Percentiles rank a stretch among this genome's conserved stretches.
These are phyloP conservation scores for Penicillium sp. DNA, from an alignment of 2,329 filamentous ascomycete species.

Conservation along the genomic window DNA sequence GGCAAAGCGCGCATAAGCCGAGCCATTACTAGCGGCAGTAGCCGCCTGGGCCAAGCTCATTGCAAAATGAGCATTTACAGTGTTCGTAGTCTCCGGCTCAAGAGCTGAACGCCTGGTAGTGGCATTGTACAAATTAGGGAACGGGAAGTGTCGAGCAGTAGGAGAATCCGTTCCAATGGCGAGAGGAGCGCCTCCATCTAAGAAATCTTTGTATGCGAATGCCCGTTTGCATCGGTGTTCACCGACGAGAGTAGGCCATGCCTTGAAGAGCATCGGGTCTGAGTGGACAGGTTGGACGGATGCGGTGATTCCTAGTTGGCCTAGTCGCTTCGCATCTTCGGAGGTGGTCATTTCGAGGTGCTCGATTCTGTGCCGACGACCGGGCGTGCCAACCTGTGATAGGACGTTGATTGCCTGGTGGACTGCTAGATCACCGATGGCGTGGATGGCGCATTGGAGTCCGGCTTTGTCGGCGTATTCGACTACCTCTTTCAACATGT, in stretches of 20 bases:
- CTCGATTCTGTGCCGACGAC: constrained; percentile 51
- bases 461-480: constrained; percentile 44
- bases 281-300: constrained; percentile 42
- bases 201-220: constrained; percentile 53
- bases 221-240: constrained; percentile 47
- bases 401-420: constrained; percentile 48
- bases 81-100: constrained; percentile 37
- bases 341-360: constrained; percentile 51
- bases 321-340: constrained; percentile 48
- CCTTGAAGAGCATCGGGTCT: constrained; percentile 47
- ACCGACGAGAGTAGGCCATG: constrained; percentile 49
- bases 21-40: constrained; percentile 44
- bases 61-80: constrained; percentile 46
- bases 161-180: constrained; percentile 52
- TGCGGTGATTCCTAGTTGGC: constrained; percentile 46
- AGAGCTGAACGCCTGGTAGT: constrained; percentile 49
- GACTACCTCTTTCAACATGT: constrained; percentile 45
- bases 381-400: constrained; percentile 39
- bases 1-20: constrained; percentile 48
- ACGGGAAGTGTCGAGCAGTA: constrained; percentile 47
- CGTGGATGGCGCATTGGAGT: constrained; percentile 52
- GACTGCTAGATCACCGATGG: constrained; percentile 51
- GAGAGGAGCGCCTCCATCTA: constrained; percentile 45
- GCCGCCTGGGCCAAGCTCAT: constrained; percentile 45
- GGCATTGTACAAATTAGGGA: constrained; percentile 51